Evolutionary conservation across 306 rosid species (phyloP).

Genomic region (Adenanthera pavonina): DNA sequence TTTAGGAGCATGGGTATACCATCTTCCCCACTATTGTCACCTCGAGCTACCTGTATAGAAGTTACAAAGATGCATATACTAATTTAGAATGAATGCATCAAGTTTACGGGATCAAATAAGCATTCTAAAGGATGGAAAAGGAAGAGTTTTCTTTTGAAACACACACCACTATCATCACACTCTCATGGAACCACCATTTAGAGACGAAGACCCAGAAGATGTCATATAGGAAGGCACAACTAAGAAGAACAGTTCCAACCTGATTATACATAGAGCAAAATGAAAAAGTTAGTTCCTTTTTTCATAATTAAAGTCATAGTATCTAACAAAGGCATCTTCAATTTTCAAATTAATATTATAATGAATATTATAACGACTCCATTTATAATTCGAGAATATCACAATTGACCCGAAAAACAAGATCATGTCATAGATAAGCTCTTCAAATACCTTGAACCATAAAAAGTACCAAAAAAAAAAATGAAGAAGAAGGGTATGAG

Average conservation of each 20-base stretch:
- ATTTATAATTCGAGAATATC: not conserved
- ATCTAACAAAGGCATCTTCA: not conserved
- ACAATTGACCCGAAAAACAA: not conserved
- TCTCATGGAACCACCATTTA: conserved; percentile 91
- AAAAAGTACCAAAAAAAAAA: not conserved
- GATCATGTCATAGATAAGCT: not conserved
- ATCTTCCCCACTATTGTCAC: conserved; percentile 91
- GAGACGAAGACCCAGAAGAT: conserved; percentile 98
- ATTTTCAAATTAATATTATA: not conserved
- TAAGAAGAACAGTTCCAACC: conserved; percentile 98
- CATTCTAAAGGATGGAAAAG: not conserved
- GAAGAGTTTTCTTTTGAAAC: conserved; percentile 20
- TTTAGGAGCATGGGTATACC: conserved; percentile 98
- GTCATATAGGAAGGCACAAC: conserved; percentile 92
- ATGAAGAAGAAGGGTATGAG: not conserved
- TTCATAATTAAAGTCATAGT: not conserved
- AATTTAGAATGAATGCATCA: conserved; percentile 10
- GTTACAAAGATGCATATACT: conserved; percentile 13
- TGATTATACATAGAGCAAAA: conserved; percentile 43
- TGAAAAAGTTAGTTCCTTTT: conserved; percentile 17
- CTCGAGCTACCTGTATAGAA: conserved; percentile 85
- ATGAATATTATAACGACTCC: not conserved
- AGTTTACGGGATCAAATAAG: conserved; percentile 14
- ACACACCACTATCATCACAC: conserved; percentile 99
- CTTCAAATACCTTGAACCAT: not conserved